Evolutionary conservation across 1,284 basidiomycete species (phyloP).

Genomic region (Fomitopsis pinicola): DNA sequence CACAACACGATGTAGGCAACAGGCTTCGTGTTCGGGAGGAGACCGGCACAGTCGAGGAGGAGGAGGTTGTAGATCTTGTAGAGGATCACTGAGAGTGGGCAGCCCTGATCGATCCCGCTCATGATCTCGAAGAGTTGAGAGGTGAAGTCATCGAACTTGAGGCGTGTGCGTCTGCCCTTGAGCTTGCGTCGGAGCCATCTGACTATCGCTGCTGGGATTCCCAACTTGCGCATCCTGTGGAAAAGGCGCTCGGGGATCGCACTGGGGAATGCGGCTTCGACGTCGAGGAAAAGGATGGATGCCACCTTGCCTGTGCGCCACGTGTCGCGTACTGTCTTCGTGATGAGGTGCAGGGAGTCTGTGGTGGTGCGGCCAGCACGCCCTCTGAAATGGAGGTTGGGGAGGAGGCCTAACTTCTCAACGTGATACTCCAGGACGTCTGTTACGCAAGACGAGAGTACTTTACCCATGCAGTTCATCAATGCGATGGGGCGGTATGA

Average conservation of each 20-base stretch:
- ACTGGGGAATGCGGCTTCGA: not conserved
- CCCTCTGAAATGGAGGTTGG: too few species aligned
- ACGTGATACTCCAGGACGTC: too few species aligned
- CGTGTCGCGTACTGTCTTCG: conserved; percentile 22
- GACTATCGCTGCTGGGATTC: not conserved
- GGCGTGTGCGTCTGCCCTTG: not conserved
- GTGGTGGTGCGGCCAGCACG: conserved; percentile 15
- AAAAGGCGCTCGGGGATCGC: not conserved
- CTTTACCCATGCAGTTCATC: too few species aligned
- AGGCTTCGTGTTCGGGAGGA: too few species aligned
- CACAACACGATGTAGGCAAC: too few species aligned
- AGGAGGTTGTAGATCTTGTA: too few species aligned
- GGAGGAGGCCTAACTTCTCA: too few species aligned
- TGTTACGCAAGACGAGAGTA: too few species aligned
- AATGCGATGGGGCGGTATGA: too few species aligned
- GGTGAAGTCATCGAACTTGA: not conserved
- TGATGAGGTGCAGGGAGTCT: conserved; percentile 28
- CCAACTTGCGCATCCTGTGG: not conserved
- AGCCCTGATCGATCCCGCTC: not conserved
- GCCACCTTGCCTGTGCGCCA: conserved; percentile 17
- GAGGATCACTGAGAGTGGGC: too few species aligned
- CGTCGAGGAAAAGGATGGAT: not conserved
- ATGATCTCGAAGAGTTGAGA: not conserved
- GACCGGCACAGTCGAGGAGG: too few species aligned
- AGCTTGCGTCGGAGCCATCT: not conserved